Evolutionary conservation across 768 basidiomycete species (phyloP).

Genomic region (Lactarius sp.): DNA sequence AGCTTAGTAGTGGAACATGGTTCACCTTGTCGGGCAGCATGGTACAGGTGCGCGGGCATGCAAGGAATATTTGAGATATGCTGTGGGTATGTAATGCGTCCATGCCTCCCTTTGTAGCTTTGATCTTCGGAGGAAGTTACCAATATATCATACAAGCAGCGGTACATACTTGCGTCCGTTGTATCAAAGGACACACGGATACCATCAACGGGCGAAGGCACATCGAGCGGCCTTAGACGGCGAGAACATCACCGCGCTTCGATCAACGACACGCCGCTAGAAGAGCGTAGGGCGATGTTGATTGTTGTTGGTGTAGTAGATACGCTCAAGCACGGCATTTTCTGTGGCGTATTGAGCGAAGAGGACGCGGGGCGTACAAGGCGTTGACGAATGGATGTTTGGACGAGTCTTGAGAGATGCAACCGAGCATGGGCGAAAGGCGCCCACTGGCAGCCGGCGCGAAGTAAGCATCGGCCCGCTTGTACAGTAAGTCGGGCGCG

Average conservation of each 20-base stretch:
- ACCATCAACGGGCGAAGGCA: constrained; percentile 29
- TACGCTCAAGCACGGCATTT: constrained; percentile 54
- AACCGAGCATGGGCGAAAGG: neutral
- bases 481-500: no score
- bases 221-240: constrained; percentile 29
- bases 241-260: constrained; percentile 56
- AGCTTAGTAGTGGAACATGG: neutral
- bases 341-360: constrained; percentile 46
- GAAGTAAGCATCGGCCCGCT: no score
- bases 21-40: constrained; percentile 47
- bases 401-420: constrained; percentile 25
- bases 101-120: constrained; percentile 57
- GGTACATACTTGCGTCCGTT: constrained; percentile 33
- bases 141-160: neutral
- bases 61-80: constrained; percentile 34
- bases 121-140: constrained; percentile 34
- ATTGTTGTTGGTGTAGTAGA: constrained; percentile 78
- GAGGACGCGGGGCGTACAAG: constrained; percentile 45
- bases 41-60: constrained; percentile 36
- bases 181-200: constrained; percentile 46
- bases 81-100: constrained; percentile 50
- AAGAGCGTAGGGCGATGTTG: constrained; percentile 68
- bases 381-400: constrained; percentile 43
- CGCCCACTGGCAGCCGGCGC: no score
- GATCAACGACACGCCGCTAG: constrained; percentile 50